Evolutionary conservation across 805 yeast genomes (phyloP), one percentile per base, ranked within the genome.

Genomic region (Kregervanrija pseudodelftensis): DNA sequence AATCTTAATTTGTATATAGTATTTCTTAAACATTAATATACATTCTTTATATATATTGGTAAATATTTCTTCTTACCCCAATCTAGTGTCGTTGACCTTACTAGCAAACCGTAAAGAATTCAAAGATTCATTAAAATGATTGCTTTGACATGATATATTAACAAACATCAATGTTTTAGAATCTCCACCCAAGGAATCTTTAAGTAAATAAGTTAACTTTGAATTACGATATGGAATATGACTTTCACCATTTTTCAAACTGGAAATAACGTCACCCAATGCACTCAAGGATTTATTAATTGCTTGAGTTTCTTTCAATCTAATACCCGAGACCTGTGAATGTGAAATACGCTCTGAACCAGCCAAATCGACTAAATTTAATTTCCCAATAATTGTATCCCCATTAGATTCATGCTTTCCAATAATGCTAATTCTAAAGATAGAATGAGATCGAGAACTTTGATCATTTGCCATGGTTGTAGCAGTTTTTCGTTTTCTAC

Each of bases 151-250:
- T 1, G 95, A 84, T 1, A 90, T 72, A 55, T 88, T 90, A 12
- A 89, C 96, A 70, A 91, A 84, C 96, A 91, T 89, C 47, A 91
- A 69, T 0, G 96, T 88, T 63, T 91, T 93, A 2, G 96, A 85
- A 45, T 78, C 75, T 0, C 96, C 96, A 7, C 84, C 80, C 22
- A 91, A 69, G 12, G 96, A 88, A 57, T 85, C 80, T 56, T 89
- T 93, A 47, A 91, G 68, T 11, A 90, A 67, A 58, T 86, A 86
- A 0, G 99, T 91, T 57, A 91, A 61, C 64, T 80, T 77, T 37
- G 93, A 79, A 63, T 80, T 74, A 59, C 91, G 61, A 63, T 71
- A 85, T 0, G 91, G 90, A 11, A 83, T 65, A 58, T 83, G 87
- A 13, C 53, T 50, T 22, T 60, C 58, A 11, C 61, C 59, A 38